These are phyloP conservation scores for Suhomyces kilbournensis DNA, from an alignment of 805 yeast species.

Conservation along the genomic window DNA sequence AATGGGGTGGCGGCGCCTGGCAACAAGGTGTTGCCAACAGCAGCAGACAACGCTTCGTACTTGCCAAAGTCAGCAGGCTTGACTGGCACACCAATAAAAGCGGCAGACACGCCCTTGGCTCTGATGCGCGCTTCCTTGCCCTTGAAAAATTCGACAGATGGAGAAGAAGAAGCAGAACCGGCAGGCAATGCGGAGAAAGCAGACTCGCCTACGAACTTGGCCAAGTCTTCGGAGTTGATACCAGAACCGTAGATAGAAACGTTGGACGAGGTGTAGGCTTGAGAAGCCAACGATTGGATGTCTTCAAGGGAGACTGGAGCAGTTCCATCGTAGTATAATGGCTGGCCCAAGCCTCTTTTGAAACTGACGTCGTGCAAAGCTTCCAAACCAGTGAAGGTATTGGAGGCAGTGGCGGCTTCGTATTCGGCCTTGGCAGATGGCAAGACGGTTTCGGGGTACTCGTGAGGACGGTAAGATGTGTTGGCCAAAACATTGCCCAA, in stretches of 20 bases:
- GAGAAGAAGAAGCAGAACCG: conserved; percentile 47
- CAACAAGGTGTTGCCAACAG: conserved; percentile 56
- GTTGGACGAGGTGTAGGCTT: conserved; percentile 67
- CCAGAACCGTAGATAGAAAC: conserved; percentile 71
- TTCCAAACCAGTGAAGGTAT: conserved; percentile 66
- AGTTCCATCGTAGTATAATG: conserved; percentile 71
- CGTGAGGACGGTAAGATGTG: conserved; percentile 79
- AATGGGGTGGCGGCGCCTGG: conserved; percentile 54
- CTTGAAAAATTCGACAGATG: conserved; percentile 43
- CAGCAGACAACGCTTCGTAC: conserved; percentile 68
- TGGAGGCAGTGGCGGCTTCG: conserved; percentile 47
- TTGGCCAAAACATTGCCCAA: conserved; percentile 69
- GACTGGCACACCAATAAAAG: conserved; percentile 80
- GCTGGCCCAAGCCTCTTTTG: conserved; percentile 85
- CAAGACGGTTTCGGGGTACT: conserved; percentile 73
- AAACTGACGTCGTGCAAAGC: conserved; percentile 76
- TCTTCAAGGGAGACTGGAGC: conserved; percentile 56
- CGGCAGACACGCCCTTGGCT: conserved; percentile 62
- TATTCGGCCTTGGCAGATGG: conserved; percentile 74
- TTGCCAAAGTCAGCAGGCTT: conserved; percentile 59
- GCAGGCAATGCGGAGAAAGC: conserved; percentile 60
- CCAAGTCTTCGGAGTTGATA: conserved; percentile 68
- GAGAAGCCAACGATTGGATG: conserved; percentile 61
- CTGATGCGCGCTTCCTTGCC: conserved; percentile 73
- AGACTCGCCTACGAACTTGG: conserved; percentile 62